These are phyloP conservation scores for Penicillium nucicola DNA, from an alignment of 495 filamentous ascomycete species.

Conservation along the genomic window DNA sequence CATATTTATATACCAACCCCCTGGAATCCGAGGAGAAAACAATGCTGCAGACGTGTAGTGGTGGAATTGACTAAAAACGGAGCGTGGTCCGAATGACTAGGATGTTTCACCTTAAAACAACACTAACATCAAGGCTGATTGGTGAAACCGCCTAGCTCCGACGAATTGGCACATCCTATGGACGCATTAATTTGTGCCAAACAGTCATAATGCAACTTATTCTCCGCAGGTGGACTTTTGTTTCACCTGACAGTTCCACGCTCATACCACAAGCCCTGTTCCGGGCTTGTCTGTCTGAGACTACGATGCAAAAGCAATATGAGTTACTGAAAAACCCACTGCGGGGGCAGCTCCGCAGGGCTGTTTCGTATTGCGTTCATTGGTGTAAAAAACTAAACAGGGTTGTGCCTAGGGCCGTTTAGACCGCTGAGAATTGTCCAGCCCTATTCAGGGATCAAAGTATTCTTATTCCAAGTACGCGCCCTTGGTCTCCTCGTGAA, in stretches of 20 bases:
- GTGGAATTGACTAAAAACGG: slow-evolving; percentile 1
- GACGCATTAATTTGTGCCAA: slow-evolving; percentile 7
- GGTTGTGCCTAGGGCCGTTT: background rate
- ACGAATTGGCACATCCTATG: background rate
- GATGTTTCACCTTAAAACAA: slow-evolving; percentile 10
- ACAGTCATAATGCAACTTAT: background rate
- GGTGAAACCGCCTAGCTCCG: slow-evolving; percentile 2
- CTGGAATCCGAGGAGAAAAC: background rate
- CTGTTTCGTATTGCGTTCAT: background rate
- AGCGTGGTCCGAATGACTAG: background rate
- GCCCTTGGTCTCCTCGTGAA: slow-evolving; percentile 61
- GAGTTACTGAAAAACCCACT: background rate
- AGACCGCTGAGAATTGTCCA: background rate
- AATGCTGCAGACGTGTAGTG: background rate
- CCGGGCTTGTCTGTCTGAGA: no score
- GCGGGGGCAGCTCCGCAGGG: background rate
- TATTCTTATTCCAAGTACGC: slow-evolving; percentile 51
- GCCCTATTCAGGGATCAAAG: background rate
- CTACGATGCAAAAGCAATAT: background rate
- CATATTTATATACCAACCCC: background rate
- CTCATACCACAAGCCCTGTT: no score
- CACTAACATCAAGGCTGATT: background rate
- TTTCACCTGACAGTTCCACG: background rate
- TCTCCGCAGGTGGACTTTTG: background rate
- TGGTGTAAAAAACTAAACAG: background rate